Conservation (phyloP, 1,284 basidiomycete species). For the Cutaneotrichosporon arboriforme region DNA sequence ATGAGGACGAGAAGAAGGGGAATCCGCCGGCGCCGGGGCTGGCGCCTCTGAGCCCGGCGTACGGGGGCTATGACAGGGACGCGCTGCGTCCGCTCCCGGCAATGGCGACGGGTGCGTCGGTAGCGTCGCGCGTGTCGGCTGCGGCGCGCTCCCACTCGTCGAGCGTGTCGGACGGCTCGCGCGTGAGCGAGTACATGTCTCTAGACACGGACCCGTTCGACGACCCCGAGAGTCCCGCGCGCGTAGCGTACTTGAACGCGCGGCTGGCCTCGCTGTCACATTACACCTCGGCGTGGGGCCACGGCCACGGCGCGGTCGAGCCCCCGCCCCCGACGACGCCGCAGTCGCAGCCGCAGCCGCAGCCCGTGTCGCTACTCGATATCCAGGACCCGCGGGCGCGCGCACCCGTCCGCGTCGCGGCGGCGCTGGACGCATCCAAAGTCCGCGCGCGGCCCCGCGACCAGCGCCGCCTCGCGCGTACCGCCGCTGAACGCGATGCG, state of each 20-base stretch:
- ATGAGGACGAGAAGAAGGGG: too few species aligned
- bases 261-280: background rate
- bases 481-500: background rate
- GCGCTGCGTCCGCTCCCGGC: too few species aligned
- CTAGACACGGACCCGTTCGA: slow-evolving; percentile 2
- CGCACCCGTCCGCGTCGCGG: background rate
- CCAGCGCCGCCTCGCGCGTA: background rate
- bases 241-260: background rate
- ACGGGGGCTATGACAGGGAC: too few species aligned
- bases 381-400: slow-evolving; percentile 2
- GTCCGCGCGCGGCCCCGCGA: background rate
- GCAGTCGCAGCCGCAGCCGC: background rate
- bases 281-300: background rate
- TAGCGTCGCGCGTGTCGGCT: too few species aligned
- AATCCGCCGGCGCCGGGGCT: too few species aligned
- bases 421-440: background rate
- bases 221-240: background rate
- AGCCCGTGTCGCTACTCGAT: background rate
- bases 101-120: too few species aligned
- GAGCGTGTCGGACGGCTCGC: too few species aligned
- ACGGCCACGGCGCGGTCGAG: background rate
- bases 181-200: background rate
- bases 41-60: too few species aligned
- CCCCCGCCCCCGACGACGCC: background rate
- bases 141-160: too few species aligned